These are phyloP conservation scores for Suaeda aralocaspica DNA, from an alignment of 148 eudicot genomes.

Conservation along the genomic window DNA sequence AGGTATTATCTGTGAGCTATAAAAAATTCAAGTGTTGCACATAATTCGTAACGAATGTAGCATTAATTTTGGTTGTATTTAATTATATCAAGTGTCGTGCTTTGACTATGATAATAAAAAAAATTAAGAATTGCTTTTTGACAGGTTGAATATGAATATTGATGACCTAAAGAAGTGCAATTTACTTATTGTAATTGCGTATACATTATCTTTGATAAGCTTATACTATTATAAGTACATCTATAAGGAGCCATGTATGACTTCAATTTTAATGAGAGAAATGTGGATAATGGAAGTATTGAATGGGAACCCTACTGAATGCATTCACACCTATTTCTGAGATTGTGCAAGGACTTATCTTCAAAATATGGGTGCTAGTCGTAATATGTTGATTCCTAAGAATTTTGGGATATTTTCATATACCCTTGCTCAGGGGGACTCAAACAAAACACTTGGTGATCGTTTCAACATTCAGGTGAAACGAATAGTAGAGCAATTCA, in stretches of 20 bases:
- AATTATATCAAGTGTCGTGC: too few relatives aligned
- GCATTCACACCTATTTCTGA: background rate
- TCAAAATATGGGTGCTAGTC: background rate
- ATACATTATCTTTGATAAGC: background rate
- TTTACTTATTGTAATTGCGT: too few relatives aligned
- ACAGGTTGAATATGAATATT: background rate
- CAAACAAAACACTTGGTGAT: conserved; percentile 1
- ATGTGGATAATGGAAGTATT: background rate
- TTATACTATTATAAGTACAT: conserved; percentile 5
- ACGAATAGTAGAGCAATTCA: background rate
- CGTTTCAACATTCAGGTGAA: background rate
- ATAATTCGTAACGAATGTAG: too few relatives aligned
- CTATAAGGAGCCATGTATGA: conserved; percentile 5
- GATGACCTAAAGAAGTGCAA: background rate
- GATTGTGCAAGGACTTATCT: conserved; percentile 4
- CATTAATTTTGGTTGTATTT: too few relatives aligned
- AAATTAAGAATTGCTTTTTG: too few relatives aligned
- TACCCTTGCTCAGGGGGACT: background rate
- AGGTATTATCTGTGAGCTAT: too few relatives aligned
- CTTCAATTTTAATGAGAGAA: background rate
- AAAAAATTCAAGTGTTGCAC: too few relatives aligned
- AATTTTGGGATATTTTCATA: background rate
- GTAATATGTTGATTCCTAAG: background rate
- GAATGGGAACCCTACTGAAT: background rate
- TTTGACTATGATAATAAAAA: too few relatives aligned